These are phyloP conservation scores for Hypholoma fasciculare DNA, from an alignment of 768 basidiomycete genomes.

Conservation along the genomic window DNA sequence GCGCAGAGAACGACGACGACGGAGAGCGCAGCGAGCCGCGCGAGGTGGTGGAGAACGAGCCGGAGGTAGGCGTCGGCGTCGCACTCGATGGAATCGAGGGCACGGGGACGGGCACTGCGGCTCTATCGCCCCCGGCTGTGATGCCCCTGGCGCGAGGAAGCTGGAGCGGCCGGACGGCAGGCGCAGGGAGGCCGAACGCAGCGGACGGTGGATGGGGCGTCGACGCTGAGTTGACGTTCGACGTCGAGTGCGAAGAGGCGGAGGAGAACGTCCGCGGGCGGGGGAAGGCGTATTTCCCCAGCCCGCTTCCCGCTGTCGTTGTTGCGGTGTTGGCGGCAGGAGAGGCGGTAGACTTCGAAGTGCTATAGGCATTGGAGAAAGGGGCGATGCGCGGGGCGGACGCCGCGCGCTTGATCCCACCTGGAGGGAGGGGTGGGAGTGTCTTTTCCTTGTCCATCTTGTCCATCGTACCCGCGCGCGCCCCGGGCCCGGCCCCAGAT, in stretches of 20 bases:
- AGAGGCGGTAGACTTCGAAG: neutral
- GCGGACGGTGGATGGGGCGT: slow-evolving; percentile 1
- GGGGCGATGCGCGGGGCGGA: neutral
- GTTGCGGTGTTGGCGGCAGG: neutral
- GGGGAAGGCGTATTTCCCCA: slow-evolving; percentile 19
- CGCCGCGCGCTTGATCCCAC: slow-evolving; percentile 17
- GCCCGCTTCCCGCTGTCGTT: neutral
- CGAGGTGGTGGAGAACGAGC: neutral
- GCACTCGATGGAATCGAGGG: slow-evolving; percentile 11
- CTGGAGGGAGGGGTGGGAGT: slow-evolving; percentile 31
- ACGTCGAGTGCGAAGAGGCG: neutral
- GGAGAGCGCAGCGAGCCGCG: slow-evolving; percentile 19
- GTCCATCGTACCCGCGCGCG: no score
- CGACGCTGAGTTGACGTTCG: slow-evolving; percentile 7
- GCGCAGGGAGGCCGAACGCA: slow-evolving; percentile 14
- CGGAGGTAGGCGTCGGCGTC: no score
- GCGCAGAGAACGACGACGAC: neutral
- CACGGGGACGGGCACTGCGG: slow-evolving; percentile 37
- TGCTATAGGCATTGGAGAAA: neutral
- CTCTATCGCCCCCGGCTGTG: slow-evolving; percentile 20
- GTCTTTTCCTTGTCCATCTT: slow-evolving; percentile 33
- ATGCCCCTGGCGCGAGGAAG: slow-evolving; percentile 26
- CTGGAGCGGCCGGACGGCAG: slow-evolving; percentile 28
- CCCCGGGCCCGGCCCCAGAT: no score
- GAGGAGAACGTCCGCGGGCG: slow-evolving; percentile 25